These are phyloP conservation scores for Penicillium silybi DNA, from an alignment of 495 filamentous ascomycete genomes.

Conservation along the genomic window DNA sequence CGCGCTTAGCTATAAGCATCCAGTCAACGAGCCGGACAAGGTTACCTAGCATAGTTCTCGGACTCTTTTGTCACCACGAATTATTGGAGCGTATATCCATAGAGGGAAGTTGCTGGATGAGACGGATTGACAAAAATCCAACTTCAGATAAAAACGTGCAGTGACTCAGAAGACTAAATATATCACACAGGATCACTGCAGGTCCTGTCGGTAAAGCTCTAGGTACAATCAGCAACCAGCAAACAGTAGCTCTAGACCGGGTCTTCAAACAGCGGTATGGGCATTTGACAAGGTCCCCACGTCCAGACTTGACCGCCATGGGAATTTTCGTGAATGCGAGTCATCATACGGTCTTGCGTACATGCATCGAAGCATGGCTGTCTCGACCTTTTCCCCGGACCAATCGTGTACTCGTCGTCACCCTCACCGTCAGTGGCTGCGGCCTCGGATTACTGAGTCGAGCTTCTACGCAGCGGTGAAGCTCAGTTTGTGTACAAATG, in stretches of 20 bases:
- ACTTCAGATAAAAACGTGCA: not conserved
- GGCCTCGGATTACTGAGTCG: not conserved
- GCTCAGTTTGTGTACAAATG: slow-evolving; percentile 7
- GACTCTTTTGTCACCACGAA: not conserved
- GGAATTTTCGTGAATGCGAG: slow-evolving; percentile 4
- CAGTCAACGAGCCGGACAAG: slow-evolving; percentile 9
- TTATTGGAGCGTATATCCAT: slow-evolving; percentile 6
- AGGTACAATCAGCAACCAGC: not conserved
- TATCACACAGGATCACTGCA: slow-evolving; percentile 11
- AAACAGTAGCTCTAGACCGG: not conserved
- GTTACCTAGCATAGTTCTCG: slow-evolving; percentile 18
- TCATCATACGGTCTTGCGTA: slow-evolving; percentile 7
- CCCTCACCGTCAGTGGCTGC: not conserved
- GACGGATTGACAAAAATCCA: not conserved
- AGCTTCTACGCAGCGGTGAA: slow-evolving; percentile 18
- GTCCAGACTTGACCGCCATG: slow-evolving; percentile 12
- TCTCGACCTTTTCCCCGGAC: not conserved
- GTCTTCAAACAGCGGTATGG: slow-evolving; percentile 8
- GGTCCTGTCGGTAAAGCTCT: slow-evolving; percentile 1
- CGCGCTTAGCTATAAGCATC: slow-evolving; percentile 6
- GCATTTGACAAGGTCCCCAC: not conserved
- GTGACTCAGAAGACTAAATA: not conserved
- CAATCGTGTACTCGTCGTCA: not conserved
- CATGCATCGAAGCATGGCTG: slow-evolving; percentile 8
- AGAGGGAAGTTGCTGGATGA: slow-evolving; percentile 20